phyloP scores from a whole-genome alignment of 2,329 filamentous ascomycete genomes.

The Colletotrichum tabaci region DNA sequence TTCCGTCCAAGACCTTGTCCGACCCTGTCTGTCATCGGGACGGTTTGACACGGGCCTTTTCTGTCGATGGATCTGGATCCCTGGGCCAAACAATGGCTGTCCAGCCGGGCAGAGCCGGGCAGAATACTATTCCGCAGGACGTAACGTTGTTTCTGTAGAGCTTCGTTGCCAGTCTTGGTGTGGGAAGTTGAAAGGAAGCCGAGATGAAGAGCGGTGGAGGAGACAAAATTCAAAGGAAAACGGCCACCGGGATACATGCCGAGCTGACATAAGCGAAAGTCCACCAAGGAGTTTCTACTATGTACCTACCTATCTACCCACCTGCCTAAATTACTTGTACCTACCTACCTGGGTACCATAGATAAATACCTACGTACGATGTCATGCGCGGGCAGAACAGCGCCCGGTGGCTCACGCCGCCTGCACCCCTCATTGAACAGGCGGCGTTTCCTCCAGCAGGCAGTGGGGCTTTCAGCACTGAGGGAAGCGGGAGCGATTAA shows the following conservation, averaged over 20 bases:
- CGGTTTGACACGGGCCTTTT: neutral
- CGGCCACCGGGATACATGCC: neutral
- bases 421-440: too few species aligned
- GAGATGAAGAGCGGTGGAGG: neutral
- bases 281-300: neutral
- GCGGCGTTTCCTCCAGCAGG: too few species aligned
- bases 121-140: neutral
- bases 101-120: too few species aligned
- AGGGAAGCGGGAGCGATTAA: conserved; percentile 1
- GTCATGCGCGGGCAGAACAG: too few species aligned
- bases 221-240: neutral
- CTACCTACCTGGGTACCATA: neutral
- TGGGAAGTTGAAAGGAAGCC: neutral
- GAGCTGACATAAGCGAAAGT: conserved; percentile 27
- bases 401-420: too few species aligned
- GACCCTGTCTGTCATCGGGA: neutral
- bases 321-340: neutral
- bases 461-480: neutral
- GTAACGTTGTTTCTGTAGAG: too few species aligned
- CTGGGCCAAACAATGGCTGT: neutral
- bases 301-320: neutral
- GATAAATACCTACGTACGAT: too few species aligned
- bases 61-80: neutral
- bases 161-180: too few species aligned
- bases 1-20: neutral